These are phyloP conservation scores for Zalaria sp. DNA, from an alignment of 2,329 filamentous ascomycete species.

Conservation along the genomic window DNA sequence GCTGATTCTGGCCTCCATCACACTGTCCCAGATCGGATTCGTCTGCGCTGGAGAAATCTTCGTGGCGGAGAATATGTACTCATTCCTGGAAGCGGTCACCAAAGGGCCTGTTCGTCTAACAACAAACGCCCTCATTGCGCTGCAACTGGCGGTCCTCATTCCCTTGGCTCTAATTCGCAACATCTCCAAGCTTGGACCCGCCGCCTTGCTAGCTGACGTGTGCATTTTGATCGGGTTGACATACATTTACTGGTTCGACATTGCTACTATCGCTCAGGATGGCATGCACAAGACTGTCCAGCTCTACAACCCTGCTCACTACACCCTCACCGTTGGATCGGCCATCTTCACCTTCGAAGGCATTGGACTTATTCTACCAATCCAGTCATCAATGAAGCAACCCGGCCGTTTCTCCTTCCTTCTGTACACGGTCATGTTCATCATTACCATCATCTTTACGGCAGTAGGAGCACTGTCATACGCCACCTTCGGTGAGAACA, in stretches of 20 bases:
- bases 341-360: conserved; percentile 70
- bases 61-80: conserved; percentile 57
- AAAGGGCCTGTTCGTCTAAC: conserved; percentile 32
- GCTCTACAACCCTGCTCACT: conserved; percentile 55
- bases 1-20: conserved; percentile 55
- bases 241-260: conserved; percentile 63
- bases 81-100: conserved; percentile 51
- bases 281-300: conserved; percentile 48
- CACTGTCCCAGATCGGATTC: conserved; percentile 63
- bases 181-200: conserved; percentile 58
- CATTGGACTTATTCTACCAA: conserved; percentile 62
- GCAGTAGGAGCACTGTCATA: conserved; percentile 62
- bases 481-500: conserved; percentile 54
- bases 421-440: conserved; percentile 54
- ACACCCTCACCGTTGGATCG: conserved; percentile 57
- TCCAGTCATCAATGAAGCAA: conserved; percentile 60
- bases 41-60: conserved; percentile 69
- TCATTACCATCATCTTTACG: conserved; percentile 60
- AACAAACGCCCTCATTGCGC: conserved; percentile 46
- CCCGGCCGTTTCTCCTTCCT: conserved; percentile 53
- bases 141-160: conserved; percentile 51
- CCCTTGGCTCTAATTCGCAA: conserved; percentile 59
- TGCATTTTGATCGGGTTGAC: conserved; percentile 57
- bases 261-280: conserved; percentile 37
- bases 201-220: conserved; percentile 54